Conservation (phyloP, 2,329 filamentous ascomycete species). For the Aspergillus ochraceus region DNA sequence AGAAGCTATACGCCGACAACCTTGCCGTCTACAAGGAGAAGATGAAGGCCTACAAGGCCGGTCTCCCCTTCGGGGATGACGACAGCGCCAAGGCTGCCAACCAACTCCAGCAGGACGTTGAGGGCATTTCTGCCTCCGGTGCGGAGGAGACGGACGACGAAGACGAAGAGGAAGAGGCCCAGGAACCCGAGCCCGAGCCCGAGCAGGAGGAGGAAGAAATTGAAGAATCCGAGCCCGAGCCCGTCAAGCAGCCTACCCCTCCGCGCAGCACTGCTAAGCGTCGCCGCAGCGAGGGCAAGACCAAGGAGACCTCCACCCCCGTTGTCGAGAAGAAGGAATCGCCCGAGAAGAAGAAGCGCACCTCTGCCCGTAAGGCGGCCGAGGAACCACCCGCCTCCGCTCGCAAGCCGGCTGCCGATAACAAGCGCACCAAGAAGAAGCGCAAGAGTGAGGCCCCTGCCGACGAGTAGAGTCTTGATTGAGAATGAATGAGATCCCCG, state of each 20-base stretch:
- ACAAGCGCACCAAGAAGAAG: conserved; percentile 47
- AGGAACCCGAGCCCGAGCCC: conserved; percentile 18
- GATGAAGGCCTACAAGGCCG: conserved; percentile 57
- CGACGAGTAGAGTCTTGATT: conserved; percentile 21
- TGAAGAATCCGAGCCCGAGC: conserved; percentile 36
- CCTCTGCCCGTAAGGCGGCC: conserved; percentile 27
- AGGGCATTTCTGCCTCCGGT: conserved; percentile 33
- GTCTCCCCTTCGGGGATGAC: conserved; percentile 45
- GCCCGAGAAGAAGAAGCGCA: conserved; percentile 34
- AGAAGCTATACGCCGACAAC: conserved; percentile 58
- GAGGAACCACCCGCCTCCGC: conserved; percentile 25
- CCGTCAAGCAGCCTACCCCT: conserved; percentile 45
- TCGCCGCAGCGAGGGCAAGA: conserved; percentile 42
- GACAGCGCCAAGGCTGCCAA: conserved; percentile 43
- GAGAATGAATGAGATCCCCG: neutral
- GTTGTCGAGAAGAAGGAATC: conserved; percentile 34
- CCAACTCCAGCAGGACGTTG: conserved; percentile 45
- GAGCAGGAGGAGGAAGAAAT: conserved; percentile 30
- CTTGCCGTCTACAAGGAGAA: conserved; percentile 58
- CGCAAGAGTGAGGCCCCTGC: conserved; percentile 44
- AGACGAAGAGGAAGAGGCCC: conserved; percentile 23
- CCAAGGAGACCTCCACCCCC: conserved; percentile 31
- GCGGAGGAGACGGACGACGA: conserved; percentile 36
- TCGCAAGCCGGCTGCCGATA: conserved; percentile 33
- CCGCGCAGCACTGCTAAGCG: conserved; percentile 44